These are phyloP conservation scores for Myrica gale DNA, from an alignment of 306 rosid genomes.

Conservation along the genomic window DNA sequence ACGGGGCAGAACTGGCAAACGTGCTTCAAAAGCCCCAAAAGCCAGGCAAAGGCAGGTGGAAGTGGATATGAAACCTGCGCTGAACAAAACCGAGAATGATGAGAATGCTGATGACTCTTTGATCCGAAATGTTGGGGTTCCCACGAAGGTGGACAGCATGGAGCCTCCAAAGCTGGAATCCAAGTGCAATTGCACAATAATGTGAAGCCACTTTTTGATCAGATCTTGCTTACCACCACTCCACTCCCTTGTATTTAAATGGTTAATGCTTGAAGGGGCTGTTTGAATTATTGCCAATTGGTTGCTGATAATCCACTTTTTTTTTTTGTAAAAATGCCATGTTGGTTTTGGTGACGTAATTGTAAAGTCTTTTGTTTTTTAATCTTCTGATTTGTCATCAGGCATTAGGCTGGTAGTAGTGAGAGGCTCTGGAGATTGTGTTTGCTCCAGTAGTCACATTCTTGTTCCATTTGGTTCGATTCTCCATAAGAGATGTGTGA, in stretches of 20 bases:
- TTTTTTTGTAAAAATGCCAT: slow-evolving; percentile 51
- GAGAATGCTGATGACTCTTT: slow-evolving; percentile 58
- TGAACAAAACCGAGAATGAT: slow-evolving; percentile 41
- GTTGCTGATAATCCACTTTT: slow-evolving; percentile 46
- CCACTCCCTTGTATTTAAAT: slow-evolving; percentile 31
- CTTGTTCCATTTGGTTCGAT: slow-evolving; percentile 48
- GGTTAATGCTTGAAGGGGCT: slow-evolving; percentile 39
- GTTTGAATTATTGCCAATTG: slow-evolving; percentile 46
- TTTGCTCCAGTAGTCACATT: slow-evolving; percentile 47
- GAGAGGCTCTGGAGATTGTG: slow-evolving; percentile 50
- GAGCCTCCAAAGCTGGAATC: slow-evolving; percentile 89
- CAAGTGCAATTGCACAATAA: slow-evolving; percentile 93
- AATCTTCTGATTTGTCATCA: slow-evolving; percentile 26
- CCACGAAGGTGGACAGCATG: slow-evolving; percentile 65
- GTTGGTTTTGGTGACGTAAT: slow-evolving; percentile 56
- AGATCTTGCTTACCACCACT: slow-evolving; percentile 15
- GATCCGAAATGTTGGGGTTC: slow-evolving; percentile 52
- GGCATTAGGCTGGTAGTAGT: slow-evolving; percentile 46
- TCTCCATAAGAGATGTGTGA: slow-evolving; percentile 45
- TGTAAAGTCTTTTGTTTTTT: slow-evolving; percentile 55
- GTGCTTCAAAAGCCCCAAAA: slow-evolving; percentile 56
- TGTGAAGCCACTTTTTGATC: slow-evolving; percentile 53
- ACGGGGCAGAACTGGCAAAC: slow-evolving; percentile 49
- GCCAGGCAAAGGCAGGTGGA: slow-evolving; percentile 51
- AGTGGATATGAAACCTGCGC: slow-evolving; percentile 44